Evolutionary conservation across 2,329 filamentous ascomycete genomes (phyloP), one percentile per base, ranked within the genome.

Genomic region (Arthrobotrys pseudoclavata): DNA sequence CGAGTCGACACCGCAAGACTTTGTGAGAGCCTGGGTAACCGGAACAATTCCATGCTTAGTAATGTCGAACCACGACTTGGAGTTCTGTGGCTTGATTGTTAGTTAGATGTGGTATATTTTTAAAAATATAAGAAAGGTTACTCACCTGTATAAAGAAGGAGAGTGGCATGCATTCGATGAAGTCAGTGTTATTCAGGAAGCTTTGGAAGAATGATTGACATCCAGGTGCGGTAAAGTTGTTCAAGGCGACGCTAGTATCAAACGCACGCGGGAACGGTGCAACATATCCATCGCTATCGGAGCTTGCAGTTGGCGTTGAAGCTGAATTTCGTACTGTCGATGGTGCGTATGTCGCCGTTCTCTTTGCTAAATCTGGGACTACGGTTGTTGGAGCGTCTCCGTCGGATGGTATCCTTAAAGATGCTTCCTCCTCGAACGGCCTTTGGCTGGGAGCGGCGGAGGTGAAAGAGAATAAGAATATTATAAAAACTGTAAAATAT

Each of bases 91-190:
- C 34, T 20, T 50, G 50, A 37, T 60, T 60, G 55, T 75, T 76
- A 50, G 47, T 76, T 62, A 62, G 48, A 40, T 18, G 62, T 40
- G 45, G 26, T 13, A 18, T 53, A 24, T 9, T 26, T 42, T 24
- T 52, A 7, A 9, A 22, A 31, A 57, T 22, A 55, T 31, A 26
- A 37, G 4, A 37, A 61, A 15, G 37, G 18, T 18, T 31, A 82
- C 88, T 82, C 85, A 92, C 92, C 86, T 92, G 89, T 9, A 98
- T 86, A 79, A 98, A 88, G 81, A 97, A 86, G 0, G 94, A 97
- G 71, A 97, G 86, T 0, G 95, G 93, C 80, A 94, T 89, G 85
- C 95, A 98, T 63, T 87, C 83, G 80, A 89, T 87, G 81, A 96
- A 93, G 2, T 88, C 89, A 4, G 87, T 82, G 82, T 92, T 88